Conservation (phyloP, 139 green algal species). For the Eudorina sp. region DNA sequence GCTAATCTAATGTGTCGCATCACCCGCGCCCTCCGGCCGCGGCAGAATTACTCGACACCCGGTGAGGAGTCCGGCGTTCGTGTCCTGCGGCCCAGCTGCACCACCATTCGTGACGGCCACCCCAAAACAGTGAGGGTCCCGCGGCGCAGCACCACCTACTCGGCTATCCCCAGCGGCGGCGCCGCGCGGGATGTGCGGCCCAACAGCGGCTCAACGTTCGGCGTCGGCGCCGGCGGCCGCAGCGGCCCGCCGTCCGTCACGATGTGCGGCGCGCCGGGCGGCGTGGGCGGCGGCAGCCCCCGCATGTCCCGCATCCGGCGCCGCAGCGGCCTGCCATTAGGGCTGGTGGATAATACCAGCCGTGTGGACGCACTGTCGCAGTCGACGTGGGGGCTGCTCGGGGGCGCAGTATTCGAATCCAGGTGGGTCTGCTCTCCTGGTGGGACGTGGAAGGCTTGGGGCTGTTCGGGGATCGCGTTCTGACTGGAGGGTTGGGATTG, state of each 20-base stretch:
- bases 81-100: too few species aligned
- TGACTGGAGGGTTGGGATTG: too few species aligned
- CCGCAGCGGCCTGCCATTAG: slow-evolving; percentile 8
- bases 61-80: too few species aligned
- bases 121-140: not conserved
- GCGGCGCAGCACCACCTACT: slow-evolving; percentile 22
- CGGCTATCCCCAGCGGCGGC: not conserved
- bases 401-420: not conserved
- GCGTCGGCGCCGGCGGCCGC: not conserved
- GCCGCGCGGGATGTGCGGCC: not conserved
- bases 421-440: not conserved
- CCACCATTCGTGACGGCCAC: not conserved
- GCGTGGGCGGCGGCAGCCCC: not conserved
- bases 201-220: not conserved
- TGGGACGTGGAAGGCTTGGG: too few species aligned
- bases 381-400: slow-evolving; percentile 30
- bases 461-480: too few species aligned
- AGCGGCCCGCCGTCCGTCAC: too few species aligned
- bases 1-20: too few species aligned
- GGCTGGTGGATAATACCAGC: not conserved
- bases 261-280: too few species aligned
- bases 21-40: too few species aligned
- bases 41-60: too few species aligned
- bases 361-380: not conserved
- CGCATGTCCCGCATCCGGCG: not conserved